Conservation (phyloP, 306 rosid genomes). For the Medicago arabica region DNA sequence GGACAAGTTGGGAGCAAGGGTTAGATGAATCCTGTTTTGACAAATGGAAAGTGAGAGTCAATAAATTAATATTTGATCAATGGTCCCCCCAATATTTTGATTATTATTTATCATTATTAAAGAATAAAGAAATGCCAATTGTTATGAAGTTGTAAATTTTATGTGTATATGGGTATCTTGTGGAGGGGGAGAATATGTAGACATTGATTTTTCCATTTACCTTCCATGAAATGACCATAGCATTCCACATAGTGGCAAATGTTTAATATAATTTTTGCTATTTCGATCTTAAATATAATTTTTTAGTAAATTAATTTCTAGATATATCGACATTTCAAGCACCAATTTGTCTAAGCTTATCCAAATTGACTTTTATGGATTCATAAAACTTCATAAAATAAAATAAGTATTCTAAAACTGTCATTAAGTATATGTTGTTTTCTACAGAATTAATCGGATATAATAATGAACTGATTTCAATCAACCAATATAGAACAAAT, state of each 20-base stretch:
- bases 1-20: constrained; percentile 63
- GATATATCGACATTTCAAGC: background rate
- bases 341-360: background rate
- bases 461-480: no score
- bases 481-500: no score
- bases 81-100: constrained; percentile 46
- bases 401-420: no score
- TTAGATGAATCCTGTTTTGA: constrained; percentile 62
- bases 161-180: background rate
- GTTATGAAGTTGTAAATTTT: background rate
- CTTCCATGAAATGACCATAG: constrained; percentile 26
- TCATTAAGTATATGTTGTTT: background rate
- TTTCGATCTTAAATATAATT: background rate
- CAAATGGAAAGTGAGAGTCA: constrained; percentile 49
- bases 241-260: constrained; percentile 21
- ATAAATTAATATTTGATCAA: constrained; percentile 43
- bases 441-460: no score
- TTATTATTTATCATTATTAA: constrained; percentile 30
- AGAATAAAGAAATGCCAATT: background rate
- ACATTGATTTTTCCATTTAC: constrained; percentile 24
- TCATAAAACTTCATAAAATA: background rate
- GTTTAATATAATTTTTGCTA: background rate
- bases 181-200: constrained; percentile 30
- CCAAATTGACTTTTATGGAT: background rate
- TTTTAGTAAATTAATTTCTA: background rate